Evolutionary conservation across 306 rosid species (phyloP).

Genomic region (Morella rubra): DNA sequence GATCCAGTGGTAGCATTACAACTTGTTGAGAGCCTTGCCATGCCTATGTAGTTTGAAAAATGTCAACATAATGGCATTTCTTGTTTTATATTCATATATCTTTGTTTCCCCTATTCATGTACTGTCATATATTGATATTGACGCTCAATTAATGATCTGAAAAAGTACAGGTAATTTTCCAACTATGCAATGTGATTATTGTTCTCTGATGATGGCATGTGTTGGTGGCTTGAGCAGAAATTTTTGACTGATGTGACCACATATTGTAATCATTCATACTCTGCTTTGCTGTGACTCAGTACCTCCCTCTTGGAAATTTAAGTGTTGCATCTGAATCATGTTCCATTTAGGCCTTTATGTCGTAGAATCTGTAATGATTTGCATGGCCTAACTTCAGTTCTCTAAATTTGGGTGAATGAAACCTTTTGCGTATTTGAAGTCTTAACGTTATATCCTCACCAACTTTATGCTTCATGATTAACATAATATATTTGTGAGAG

Average conservation of each 20-base stretch:
- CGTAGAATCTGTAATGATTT: slow-evolving; percentile 5
- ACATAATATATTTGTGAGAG: not conserved
- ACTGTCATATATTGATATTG: not conserved
- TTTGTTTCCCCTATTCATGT: not conserved
- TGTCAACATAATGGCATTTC: not conserved
- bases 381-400: slow-evolving; percentile 14
- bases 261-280: not conserved
- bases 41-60: not conserved
- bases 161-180: not conserved
- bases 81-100: not conserved
- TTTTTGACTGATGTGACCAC: not conserved
- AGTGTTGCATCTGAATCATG: slow-evolving; percentile 14
- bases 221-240: not conserved
- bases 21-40: not conserved
- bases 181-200: not conserved
- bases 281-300: not conserved
- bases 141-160: not conserved
- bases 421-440: not conserved
- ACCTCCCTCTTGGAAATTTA: not conserved
- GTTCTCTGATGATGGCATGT: not conserved
- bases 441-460: not conserved
- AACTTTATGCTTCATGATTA: not conserved
- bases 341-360: slow-evolving; percentile 8
- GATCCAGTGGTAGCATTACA: not conserved
- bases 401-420: slow-evolving; percentile 5